These are phyloP conservation scores for Lepidium africanum DNA, from an alignment of 345 rosid species.

Conservation along the genomic window DNA sequence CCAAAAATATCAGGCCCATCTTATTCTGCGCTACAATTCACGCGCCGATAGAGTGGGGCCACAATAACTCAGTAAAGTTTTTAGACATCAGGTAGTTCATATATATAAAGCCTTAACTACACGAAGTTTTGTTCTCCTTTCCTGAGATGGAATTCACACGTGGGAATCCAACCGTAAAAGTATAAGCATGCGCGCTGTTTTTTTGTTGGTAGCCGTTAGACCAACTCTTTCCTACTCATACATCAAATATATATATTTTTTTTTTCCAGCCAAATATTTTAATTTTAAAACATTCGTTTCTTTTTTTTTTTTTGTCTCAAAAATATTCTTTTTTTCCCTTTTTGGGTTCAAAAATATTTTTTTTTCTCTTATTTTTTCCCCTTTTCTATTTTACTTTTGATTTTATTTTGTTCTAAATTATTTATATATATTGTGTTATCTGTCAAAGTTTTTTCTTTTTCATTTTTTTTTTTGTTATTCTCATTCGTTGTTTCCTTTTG, in stretches of 20 bases:
- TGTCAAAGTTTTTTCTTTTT: not conserved
- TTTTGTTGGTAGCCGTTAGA: slow-evolving; percentile 10
- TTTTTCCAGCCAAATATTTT: not conserved
- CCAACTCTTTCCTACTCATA: slow-evolving; percentile 1
- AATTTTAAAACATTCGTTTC: not conserved
- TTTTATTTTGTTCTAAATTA: no score
- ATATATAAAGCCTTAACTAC: not conserved
- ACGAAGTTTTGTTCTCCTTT: not conserved
- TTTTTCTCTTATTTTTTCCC: not conserved
- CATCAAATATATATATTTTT: not conserved
- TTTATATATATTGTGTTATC: not conserved
- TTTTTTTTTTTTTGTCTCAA: not conserved
- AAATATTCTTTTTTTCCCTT: not conserved
- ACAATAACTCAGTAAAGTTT: not conserved
- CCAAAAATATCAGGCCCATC: slow-evolving; percentile 13
- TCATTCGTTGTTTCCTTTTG: slow-evolving; percentile 18
- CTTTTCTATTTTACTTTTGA: not conserved
- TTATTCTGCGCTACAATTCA: not conserved
- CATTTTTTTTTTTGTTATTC: not conserved
- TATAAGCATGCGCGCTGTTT: slow-evolving; percentile 15
- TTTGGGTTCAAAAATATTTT: not conserved
- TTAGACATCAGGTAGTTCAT: not conserved
- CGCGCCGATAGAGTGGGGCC: not conserved
- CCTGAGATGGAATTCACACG: not conserved
- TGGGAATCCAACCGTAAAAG: slow-evolving; percentile 12